Percentiles rank a stretch among this genome's conserved stretches.
phyloP scores from a whole-genome alignment of 441 rosid species.

The Aleurites moluccanus region DNA sequence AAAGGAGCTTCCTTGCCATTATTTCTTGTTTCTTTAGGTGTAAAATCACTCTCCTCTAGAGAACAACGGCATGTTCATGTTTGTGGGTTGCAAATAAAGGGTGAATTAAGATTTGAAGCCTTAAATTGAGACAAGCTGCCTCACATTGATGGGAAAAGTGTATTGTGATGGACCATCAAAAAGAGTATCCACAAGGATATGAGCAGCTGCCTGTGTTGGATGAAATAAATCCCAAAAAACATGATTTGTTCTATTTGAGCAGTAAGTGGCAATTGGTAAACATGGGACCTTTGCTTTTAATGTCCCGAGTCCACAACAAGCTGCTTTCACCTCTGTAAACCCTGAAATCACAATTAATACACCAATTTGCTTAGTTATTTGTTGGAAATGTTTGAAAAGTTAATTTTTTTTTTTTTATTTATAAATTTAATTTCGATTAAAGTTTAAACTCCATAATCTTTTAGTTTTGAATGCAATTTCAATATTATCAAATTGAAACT shows the following conservation, averaged over 20 bases:
- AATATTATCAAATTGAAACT: background rate
- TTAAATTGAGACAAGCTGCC: conserved; percentile 23
- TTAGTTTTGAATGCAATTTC: too few species aligned
- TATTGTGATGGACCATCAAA: conserved; percentile 35
- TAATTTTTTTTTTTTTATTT: too few species aligned
- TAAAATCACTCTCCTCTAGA: too few species aligned
- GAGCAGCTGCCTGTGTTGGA: conserved; percentile 37
- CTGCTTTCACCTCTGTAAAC: conserved; percentile 40
- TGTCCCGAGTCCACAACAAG: conserved; percentile 46
- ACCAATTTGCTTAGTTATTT: too few species aligned
- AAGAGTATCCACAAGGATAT: conserved; percentile 28
- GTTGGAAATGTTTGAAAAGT: too few species aligned
- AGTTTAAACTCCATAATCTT: too few species aligned
- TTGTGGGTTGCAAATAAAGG: too few species aligned
- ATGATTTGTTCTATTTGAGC: conserved; percentile 38
- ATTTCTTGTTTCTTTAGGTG: too few species aligned
- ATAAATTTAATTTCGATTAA: too few species aligned
- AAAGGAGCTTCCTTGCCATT: too few species aligned
- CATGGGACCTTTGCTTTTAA: conserved; percentile 37
- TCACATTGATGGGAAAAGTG: conserved; percentile 33
- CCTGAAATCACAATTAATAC: conserved; percentile 22
- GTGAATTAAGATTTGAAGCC: too few species aligned
- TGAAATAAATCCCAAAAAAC: conserved; percentile 44
- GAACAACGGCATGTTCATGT: too few species aligned
- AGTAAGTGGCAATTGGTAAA: conserved; percentile 31